Evolutionary conservation across 2,329 filamentous ascomycete species (phyloP), one percentile per base, ranked within the genome.

Genomic region (Verticillium klebahnii): DNA sequence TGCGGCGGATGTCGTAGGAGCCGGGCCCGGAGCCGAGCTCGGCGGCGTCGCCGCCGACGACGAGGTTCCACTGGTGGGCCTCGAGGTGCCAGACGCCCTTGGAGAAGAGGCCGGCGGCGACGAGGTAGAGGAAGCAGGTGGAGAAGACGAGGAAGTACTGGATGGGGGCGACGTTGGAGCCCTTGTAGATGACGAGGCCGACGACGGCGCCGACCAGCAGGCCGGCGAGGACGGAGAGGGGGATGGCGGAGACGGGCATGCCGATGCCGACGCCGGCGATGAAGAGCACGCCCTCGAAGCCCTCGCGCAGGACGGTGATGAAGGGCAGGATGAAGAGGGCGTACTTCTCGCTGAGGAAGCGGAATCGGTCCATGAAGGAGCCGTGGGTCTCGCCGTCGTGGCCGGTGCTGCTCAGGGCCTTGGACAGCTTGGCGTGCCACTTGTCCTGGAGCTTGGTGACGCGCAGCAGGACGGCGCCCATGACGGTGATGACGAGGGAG

Each of bases 51-150:
- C 83, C 79, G 31, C 87, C 87, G 19, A 87, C 81, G 25, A 84
- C 69, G 58, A 84, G 80, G 65, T 82, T 83, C 86, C 87, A 94
- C 59, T 63, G 58, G 62, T 93, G 80, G 67, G 80, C 81, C 71
- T 94, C 85, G 59, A 95, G 84, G 63, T 78, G 82, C 90, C 90
- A 93, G 19, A 93, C 82, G 1, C 85, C 84, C 64, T 86, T 87
- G 12, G 90, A 92, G 77, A 93, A 91, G 60, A 94, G 84, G 61
- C 91, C 91, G 1, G 90, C 91, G 11, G 90, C 90, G 31, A 95
- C 89, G 9, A 95, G 85, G 70, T 95, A 95, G 19, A 95, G 78
- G 69, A 94, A 83, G 71, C 89, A 91, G 3, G 91, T 94, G 0
- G 89, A 92, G 52, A 87, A 77, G 68, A 94, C 87, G 45, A 95